Evolutionary conservation across 306 rosid genomes (phyloP).

Genomic region (Lathyrus aphaca): DNA sequence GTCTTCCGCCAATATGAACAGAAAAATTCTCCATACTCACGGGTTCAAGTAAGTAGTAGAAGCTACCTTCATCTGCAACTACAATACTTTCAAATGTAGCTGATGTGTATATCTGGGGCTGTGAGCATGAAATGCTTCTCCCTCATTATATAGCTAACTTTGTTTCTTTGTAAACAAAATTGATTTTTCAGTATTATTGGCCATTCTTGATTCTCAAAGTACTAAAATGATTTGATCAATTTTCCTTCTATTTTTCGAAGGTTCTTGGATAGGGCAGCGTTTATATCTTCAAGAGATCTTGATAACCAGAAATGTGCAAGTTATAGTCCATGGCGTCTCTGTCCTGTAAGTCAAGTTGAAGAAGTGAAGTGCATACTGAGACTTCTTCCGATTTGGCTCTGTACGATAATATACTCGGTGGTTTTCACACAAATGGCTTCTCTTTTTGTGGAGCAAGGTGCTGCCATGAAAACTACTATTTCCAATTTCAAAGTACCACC

Average conservation of each 20-base stretch:
- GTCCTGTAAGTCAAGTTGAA: slow-evolving; percentile 91
- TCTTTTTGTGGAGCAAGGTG: slow-evolving; percentile 98
- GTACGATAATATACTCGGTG: slow-evolving; percentile 95
- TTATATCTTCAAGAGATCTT: slow-evolving; percentile 74
- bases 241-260: slow-evolving; percentile 44
- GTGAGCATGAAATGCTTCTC: neutral
- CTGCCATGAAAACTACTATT: slow-evolving; percentile 85
- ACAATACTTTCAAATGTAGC: neutral
- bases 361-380: slow-evolving; percentile 96
- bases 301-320: slow-evolving; percentile 50
- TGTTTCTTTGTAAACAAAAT: neutral
- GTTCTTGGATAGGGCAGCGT: slow-evolving; percentile 95
- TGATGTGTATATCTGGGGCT: neutral
- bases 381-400: slow-evolving; percentile 96
- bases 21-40: slow-evolving; percentile 87
- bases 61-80: slow-evolving; percentile 22
- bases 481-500: slow-evolving; percentile 82
- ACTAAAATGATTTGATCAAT: slow-evolving; percentile 20
- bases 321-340: slow-evolving; percentile 74
- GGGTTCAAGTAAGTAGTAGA: slow-evolving; percentile 83
- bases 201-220: slow-evolving; percentile 24
- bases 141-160: neutral
- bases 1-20: slow-evolving; percentile 47
- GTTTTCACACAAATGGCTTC: slow-evolving; percentile 99
- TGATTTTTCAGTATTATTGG: slow-evolving; percentile 2